phyloP scores from a whole-genome alignment of 768 basidiomycete species.

The Omphalotus guepiniiformis region DNA sequence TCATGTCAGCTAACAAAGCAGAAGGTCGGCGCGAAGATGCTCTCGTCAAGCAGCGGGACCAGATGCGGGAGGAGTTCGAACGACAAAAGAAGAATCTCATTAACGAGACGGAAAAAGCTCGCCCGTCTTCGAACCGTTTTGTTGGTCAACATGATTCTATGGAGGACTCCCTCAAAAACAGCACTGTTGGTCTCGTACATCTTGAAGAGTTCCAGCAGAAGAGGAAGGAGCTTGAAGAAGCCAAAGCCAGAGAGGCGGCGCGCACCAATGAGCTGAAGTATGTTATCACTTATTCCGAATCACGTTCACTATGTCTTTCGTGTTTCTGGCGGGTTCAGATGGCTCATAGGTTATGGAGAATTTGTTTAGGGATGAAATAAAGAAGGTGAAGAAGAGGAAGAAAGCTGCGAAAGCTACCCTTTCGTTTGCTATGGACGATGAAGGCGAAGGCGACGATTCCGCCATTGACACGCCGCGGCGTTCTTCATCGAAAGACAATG shows the following conservation, averaged over 20 bases:
- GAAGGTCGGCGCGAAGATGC: constrained; percentile 88
- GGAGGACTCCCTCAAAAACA: constrained; percentile 89
- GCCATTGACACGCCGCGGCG: constrained; percentile 24
- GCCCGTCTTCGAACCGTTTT: constrained; percentile 84
- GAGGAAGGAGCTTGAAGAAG: constrained; percentile 86
- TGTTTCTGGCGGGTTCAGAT: constrained; percentile 31
- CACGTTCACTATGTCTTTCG: constrained; percentile 9
- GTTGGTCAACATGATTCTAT: constrained; percentile 92
- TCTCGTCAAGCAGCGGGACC: constrained; percentile 76
- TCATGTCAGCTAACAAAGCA: constrained; percentile 66
- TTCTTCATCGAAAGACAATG: constrained; percentile 30
- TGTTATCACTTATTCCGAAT: constrained; percentile 31
- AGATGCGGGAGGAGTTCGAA: constrained; percentile 78
- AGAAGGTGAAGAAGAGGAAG: constrained; percentile 89
- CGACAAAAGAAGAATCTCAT: constrained; percentile 78
- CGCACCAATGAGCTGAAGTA: constrained; percentile 83
- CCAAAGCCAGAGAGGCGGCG: constrained; percentile 86
- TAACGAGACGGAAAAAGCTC: constrained; percentile 88
- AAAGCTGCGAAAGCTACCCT: constrained; percentile 84
- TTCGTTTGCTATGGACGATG: constrained; percentile 89
- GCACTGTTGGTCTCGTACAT: constrained; percentile 86
- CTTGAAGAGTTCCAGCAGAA: constrained; percentile 91
- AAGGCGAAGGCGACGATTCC: constrained; percentile 45
- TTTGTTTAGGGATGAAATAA: constrained; percentile 83
- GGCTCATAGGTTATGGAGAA: constrained; percentile 78